Evolutionary conservation across 176 grass and related monocot genomes (phyloP).

Genomic region (Miscanthus lutarioriparius): DNA sequence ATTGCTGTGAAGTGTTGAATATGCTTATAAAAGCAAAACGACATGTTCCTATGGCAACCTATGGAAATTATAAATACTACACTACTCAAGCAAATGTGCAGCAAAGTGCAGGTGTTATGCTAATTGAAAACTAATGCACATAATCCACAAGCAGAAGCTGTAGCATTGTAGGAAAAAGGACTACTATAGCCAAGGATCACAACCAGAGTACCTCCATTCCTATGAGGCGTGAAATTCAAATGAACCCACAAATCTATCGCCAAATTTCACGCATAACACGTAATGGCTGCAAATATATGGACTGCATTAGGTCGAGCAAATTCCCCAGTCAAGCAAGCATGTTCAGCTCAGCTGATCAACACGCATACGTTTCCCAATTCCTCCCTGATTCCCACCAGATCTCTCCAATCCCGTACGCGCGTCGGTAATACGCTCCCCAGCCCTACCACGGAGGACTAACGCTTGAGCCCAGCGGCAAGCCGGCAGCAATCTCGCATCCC

Average conservation of each 20-base stretch:
- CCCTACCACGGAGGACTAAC: background rate
- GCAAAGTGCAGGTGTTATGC: background rate
- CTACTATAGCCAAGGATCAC: conserved; percentile 1
- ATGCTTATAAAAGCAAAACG: background rate
- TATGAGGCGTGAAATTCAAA: background rate
- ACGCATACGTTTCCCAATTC: background rate
- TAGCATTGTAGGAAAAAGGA: background rate
- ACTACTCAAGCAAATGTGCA: background rate
- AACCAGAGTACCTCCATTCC: background rate
- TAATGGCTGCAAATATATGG: background rate
- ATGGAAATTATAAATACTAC: background rate
- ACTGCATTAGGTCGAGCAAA: conserved; percentile 17
- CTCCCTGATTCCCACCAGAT: conserved; percentile 21
- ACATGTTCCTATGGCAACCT: background rate
- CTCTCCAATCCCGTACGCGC: conserved; percentile 6
- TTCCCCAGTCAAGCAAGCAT: conserved; percentile 13
- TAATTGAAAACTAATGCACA: conserved; percentile 2
- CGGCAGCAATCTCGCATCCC: background rate
- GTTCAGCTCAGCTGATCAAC: background rate
- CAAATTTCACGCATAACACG: background rate
- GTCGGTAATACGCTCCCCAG: background rate
- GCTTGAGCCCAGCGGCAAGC: background rate
- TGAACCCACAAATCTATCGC: background rate
- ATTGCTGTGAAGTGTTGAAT: background rate
- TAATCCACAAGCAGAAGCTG: background rate